A percentile compares a stretch with the other conserved stretches of the same genome.
Conservation (phyloP, 306 rosid genomes). For the Delonix regia region DNA sequence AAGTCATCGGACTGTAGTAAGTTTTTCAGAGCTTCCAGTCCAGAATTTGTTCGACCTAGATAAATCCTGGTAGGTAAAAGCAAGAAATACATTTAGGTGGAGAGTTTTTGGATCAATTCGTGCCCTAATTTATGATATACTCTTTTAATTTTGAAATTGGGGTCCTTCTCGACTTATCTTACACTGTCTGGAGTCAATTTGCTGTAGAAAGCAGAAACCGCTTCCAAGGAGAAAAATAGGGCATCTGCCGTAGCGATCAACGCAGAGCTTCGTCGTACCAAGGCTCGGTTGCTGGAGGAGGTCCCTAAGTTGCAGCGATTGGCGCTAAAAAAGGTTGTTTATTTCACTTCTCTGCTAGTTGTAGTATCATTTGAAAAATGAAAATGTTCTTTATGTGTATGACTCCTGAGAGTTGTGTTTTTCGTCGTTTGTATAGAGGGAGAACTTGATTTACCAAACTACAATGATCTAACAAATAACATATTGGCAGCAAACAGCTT, state of each 20-base stretch:
- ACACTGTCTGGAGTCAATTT: conserved; percentile 1
- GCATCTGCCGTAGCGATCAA: conserved; percentile 93
- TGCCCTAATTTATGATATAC: conserved; percentile 3
- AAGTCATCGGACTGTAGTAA: neutral
- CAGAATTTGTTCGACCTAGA: neutral
- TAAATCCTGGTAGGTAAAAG: neutral
- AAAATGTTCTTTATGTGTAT: neutral
- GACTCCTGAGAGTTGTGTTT: neutral
- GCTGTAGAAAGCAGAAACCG: conserved; percentile 90
- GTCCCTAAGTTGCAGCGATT: conserved; percentile 94
- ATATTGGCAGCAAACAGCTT: neutral
- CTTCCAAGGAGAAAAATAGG: conserved; percentile 81
- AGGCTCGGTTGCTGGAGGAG: conserved; percentile 89
- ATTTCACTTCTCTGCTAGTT: neutral
- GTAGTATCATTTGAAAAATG: neutral
- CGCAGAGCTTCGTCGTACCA: conserved; percentile 98
- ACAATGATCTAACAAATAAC: neutral
- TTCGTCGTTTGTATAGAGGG: neutral
- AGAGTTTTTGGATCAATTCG: neutral
- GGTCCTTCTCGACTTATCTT: neutral
- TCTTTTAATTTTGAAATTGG: neutral
- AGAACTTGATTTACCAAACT: conserved; percentile 20
- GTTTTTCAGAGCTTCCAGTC: neutral
- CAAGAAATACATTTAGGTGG: neutral
- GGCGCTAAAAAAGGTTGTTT: conserved; percentile 81